Percentiles rank a stretch among this genome's conserved stretches.
Evolutionary conservation across 176 grass and related monocot species (phyloP).

Genomic region (Rhynchospora pubera): DNA sequence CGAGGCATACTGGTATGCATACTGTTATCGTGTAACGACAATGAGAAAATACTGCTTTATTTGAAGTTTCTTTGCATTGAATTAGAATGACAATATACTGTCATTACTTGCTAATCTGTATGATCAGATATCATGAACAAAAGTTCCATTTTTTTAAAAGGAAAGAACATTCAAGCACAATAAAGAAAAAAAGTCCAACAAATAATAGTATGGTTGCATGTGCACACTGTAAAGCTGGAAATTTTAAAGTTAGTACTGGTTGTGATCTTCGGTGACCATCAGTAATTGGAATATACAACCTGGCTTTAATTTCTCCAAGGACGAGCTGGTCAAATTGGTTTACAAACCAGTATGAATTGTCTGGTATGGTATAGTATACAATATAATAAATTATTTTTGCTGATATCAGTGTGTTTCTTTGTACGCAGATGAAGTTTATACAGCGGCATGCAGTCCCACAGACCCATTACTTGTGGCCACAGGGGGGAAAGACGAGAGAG

Average conservation of each 20-base stretch:
- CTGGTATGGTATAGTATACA: not conserved
- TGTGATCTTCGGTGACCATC: not conserved
- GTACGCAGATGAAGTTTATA: slow-evolving; percentile 65
- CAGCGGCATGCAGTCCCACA: slow-evolving; percentile 63
- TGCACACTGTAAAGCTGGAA: not conserved
- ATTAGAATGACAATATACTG: not conserved
- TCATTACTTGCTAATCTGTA: not conserved
- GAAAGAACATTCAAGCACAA: not conserved
- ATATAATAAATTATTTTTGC: not conserved
- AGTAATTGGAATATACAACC: not conserved
- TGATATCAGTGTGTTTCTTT: slow-evolving; percentile 17
- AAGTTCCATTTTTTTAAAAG: not conserved
- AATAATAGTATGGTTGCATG: not conserved
- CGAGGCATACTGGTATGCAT: slow-evolving; percentile 42
- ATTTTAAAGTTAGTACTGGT: not conserved
- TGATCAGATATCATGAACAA: not conserved
- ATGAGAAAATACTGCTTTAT: not conserved
- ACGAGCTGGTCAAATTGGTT: not conserved
- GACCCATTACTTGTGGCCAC: slow-evolving; percentile 70
- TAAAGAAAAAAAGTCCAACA: not conserved
- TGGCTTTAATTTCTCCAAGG: not conserved
- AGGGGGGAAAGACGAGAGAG: slow-evolving; percentile 86
- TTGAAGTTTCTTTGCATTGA: not conserved
- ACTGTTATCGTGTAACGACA: not conserved
- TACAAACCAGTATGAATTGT: not conserved